Base-by-base conservation (phyloP, 257 asterid species). In the Jacaranda copaia region DNA sequence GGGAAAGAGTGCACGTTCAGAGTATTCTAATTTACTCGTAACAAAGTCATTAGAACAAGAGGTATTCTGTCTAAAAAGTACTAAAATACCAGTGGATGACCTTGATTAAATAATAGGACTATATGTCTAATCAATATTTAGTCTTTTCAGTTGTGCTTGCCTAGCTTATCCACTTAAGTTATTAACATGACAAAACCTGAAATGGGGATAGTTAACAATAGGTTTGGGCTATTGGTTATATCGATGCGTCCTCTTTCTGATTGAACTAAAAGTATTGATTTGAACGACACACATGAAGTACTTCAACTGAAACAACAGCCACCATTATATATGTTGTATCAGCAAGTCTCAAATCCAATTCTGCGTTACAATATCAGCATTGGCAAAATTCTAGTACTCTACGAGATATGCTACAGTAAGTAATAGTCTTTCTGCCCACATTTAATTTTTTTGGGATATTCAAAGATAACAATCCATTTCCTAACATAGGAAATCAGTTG, bases 221-320 rank as follows among this genome's bases (percentile, higher is more conserved):
- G 58, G 16, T 49, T 42, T 68, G 20, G 48, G 57, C 18, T 66
- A 5, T 18, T 66, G 18, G 15, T 19, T 19, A 16, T 3, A 18
- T 42, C 15, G 38, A 62, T 52, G 18, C 59, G 15, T 18, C 19
- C 11, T 71, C 51, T 71, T 53, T 63, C 38, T 61, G 13, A 6
- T 40, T 71, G 68, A 51, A 11, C 77, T 49, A 15, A 78, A 48
- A 19, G 35, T 43, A 68, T 56, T 46, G 16, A 8, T 70, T 43
- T 25, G 19, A 36, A 48, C 6, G 35, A 57, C 51, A 51, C 42
- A 8, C 38, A 16, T 40, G 36, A 61, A 70, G 3, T 73, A 61
- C 46, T 71, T 48, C 63, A 56, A 19, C 48, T 62, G 56, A 51
- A 71, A 70, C 68, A 62, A 9, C 46, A 16, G 25, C 43, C 61